Conservation (phyloP, 1,284 basidiomycete genomes). For the Mycena citricolor region DNA sequence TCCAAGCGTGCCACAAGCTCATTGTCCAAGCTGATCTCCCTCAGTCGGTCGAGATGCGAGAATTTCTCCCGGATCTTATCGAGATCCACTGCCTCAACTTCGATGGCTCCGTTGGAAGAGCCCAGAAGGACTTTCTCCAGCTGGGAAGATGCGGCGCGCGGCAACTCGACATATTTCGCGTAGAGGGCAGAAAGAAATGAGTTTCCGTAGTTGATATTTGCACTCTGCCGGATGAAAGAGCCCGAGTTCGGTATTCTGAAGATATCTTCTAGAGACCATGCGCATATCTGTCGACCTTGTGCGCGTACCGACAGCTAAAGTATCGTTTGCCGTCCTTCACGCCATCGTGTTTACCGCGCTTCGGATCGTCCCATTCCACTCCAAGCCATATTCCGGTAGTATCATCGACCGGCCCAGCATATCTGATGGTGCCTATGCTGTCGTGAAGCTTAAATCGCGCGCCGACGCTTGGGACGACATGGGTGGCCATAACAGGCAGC, state of each 20-base stretch:
- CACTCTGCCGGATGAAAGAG: conserved; percentile 72
- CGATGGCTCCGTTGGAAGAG: conserved; percentile 78
- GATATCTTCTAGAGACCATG: conserved; percentile 15
- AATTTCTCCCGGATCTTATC: conserved; percentile 77
- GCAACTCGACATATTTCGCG: conserved; percentile 72
- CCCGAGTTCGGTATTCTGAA: conserved; percentile 56
- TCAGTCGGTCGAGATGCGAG: conserved; percentile 63
- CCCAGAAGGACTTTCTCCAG: conserved; percentile 71
- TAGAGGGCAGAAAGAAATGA: conserved; percentile 77
- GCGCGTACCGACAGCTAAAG: conserved; percentile 73
- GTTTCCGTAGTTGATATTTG: conserved; percentile 58
- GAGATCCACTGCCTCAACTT: conserved; percentile 85
- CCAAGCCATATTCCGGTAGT: conserved; percentile 83
- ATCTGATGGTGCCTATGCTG: conserved; percentile 69
- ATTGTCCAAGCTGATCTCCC: conserved; percentile 77
- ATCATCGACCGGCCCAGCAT: conserved; percentile 64
- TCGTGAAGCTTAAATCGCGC: conserved; percentile 52
- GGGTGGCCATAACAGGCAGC: conserved; percentile 14
- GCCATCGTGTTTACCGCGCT: conserved; percentile 86
- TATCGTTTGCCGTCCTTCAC: conserved; percentile 75
- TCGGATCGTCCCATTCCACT: conserved; percentile 90
- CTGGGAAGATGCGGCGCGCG: conserved; percentile 46
- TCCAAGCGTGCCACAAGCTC: conserved; percentile 59
- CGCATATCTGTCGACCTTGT: conserved; percentile 5
- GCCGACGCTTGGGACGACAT: conserved; percentile 38